Percentiles rank a stretch among this genome's conserved stretches.
Conservation (phyloP, 495 filamentous ascomycete species). For the Penicillium coprophilum region DNA sequence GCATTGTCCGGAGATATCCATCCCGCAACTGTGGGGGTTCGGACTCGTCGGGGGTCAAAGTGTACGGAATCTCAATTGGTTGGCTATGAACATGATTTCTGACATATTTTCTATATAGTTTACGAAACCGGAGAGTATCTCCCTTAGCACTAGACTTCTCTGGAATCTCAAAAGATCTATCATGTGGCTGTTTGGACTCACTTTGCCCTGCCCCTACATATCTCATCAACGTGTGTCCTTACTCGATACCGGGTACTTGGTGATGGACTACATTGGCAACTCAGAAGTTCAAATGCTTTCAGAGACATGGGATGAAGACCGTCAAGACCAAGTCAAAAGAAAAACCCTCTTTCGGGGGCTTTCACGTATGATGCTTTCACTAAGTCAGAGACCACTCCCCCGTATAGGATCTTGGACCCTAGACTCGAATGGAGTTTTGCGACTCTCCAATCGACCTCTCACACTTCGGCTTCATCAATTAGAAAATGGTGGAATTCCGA, state of each 20-base stretch:
- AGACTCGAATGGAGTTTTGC: conserved; percentile 18
- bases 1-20: not conserved
- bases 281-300: conserved; percentile 8
- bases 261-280: conserved; percentile 33
- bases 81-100: no score
- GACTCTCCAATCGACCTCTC: conserved; percentile 24
- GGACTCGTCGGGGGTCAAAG: no score
- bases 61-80: no score
- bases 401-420: conserved; percentile 22
- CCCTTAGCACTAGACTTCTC: no score
- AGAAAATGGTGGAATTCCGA: not conserved
- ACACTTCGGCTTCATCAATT: conserved; percentile 19
- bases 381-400: conserved; percentile 22
- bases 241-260: conserved; percentile 25
- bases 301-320: conserved; percentile 5
- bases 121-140: no score
- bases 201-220: conserved; percentile 21
- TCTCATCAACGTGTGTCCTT: conserved; percentile 14
- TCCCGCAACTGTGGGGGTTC: no score
- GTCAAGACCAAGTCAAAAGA: conserved; percentile 1
- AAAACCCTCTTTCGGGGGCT: conserved; percentile 32
- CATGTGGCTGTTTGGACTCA: no score
- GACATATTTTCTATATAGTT: no score
- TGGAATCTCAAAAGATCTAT: no score
- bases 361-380: conserved; percentile 24